These are phyloP conservation scores for Rhizopogon rudus DNA, from an alignment of 768 basidiomycete genomes.

Conservation along the genomic window DNA sequence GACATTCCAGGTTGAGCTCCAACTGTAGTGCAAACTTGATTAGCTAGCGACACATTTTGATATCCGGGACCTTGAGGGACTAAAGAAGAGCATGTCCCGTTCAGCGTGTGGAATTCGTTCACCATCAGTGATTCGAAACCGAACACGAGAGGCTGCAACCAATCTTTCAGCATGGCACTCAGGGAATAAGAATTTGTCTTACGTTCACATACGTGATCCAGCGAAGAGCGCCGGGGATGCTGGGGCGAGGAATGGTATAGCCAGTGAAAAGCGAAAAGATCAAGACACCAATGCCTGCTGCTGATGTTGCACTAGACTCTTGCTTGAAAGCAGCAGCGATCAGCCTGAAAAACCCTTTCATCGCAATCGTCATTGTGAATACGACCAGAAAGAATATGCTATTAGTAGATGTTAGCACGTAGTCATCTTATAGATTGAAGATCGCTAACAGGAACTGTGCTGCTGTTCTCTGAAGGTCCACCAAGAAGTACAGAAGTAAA, in stretches of 20 bases:
- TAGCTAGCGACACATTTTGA: slow-evolving; percentile 44
- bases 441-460: slow-evolving; percentile 62
- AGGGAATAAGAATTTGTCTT: slow-evolving; percentile 4
- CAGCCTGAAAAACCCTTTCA: slow-evolving; percentile 74
- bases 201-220: slow-evolving; percentile 68
- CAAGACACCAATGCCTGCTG: slow-evolving; percentile 50
- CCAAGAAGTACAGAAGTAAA: slow-evolving; percentile 55
- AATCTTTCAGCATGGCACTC: background rate
- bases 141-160: background rate
- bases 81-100: slow-evolving; percentile 55
- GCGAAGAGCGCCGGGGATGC: slow-evolving; percentile 63
- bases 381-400: slow-evolving; percentile 59
- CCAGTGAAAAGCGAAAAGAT: slow-evolving; percentile 53
- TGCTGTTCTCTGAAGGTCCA: slow-evolving; percentile 48
- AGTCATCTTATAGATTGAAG: slow-evolving; percentile 9
- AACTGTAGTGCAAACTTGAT: slow-evolving; percentile 74
- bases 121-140: slow-evolving; percentile 66
- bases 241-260: slow-evolving; percentile 54
- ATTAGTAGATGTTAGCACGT: slow-evolving; percentile 3
- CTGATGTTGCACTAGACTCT: slow-evolving; percentile 57
- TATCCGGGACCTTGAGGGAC: slow-evolving; percentile 64
- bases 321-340: slow-evolving; percentile 56
- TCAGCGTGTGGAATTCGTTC: slow-evolving; percentile 75
- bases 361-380: slow-evolving; percentile 53
- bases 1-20: slow-evolving; percentile 59